These are phyloP conservation scores for Pulicaria dysenterica DNA, from an alignment of 129 eudicot species.

Conservation along the genomic window DNA sequence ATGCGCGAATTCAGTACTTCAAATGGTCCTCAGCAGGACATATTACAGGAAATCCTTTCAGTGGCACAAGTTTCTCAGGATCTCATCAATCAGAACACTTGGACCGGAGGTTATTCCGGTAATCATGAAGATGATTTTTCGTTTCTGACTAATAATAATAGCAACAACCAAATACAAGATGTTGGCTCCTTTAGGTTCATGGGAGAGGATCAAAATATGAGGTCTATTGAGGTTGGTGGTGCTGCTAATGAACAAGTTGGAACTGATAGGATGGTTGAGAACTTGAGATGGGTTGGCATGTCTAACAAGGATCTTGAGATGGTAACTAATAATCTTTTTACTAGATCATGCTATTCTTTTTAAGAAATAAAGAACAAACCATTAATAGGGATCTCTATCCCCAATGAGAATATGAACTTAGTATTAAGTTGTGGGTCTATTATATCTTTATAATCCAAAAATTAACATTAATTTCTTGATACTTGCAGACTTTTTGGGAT, in stretches of 20 bases:
- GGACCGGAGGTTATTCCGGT: slow-evolving; percentile 50
- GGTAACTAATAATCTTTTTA: slow-evolving; percentile 41
- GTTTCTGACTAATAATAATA: slow-evolving; percentile 39
- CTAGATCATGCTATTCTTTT: neutral
- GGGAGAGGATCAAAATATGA: slow-evolving; percentile 44
- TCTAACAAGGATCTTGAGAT: slow-evolving; percentile 68
- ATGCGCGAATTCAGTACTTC: slow-evolving; percentile 37
- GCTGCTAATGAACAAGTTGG: slow-evolving; percentile 46
- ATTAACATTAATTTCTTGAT: slow-evolving; percentile 6
- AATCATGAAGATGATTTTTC: slow-evolving; percentile 60
- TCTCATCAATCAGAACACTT: slow-evolving; percentile 58
- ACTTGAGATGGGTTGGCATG: slow-evolving; percentile 92
- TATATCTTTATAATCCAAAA: neutral
- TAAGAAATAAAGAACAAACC: neutral
- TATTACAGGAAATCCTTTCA: slow-evolving; percentile 76
- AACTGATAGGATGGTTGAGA: slow-evolving; percentile 56
- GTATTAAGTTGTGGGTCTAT: slow-evolving; percentile 10
- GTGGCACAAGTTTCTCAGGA: slow-evolving; percentile 85
- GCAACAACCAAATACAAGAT: slow-evolving; percentile 48
- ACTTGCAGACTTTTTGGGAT: slow-evolving; percentile 59
- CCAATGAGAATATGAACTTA: neutral
- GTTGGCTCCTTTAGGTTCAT: slow-evolving; percentile 37
- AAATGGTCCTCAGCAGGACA: slow-evolving; percentile 53
- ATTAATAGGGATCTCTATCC: neutral
- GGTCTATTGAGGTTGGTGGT: slow-evolving; percentile 54